These are phyloP conservation scores for Picochlorum sp. DNA, from an alignment of 139 green algal genomes.

Conservation along the genomic window DNA sequence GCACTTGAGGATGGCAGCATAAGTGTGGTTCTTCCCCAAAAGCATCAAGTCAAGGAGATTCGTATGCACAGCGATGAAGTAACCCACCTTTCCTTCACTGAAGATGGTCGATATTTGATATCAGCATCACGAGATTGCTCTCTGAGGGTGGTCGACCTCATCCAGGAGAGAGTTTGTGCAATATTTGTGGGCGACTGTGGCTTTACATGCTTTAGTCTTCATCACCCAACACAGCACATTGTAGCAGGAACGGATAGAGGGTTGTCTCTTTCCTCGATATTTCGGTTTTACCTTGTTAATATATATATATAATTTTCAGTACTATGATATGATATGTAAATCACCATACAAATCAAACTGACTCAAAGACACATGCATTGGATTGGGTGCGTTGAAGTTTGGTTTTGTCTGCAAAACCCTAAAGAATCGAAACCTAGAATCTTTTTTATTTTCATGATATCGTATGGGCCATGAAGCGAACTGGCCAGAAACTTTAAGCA, in stretches of 20 bases:
- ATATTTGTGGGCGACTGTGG: constrained; percentile 51
- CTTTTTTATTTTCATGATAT: constrained; percentile 37
- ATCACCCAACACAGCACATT: constrained; percentile 32
- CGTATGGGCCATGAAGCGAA: constrained; percentile 72
- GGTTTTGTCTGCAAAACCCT: constrained; percentile 52
- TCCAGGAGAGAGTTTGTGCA: constrained; percentile 20
- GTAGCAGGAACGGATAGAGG: constrained; percentile 47
- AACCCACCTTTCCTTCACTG: constrained; percentile 28
- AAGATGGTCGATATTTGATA: constrained; percentile 24
- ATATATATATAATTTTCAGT: neutral
- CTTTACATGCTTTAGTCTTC: constrained; percentile 36
- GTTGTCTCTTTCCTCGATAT: constrained; percentile 57
- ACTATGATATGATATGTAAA: constrained; percentile 20
- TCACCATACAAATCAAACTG: constrained; percentile 77
- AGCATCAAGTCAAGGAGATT: no score
- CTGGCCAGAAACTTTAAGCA: constrained; percentile 57
- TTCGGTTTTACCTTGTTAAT: neutral
- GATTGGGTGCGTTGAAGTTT: constrained; percentile 21
- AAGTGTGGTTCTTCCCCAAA: constrained; percentile 9
- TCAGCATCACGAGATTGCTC: constrained; percentile 43
- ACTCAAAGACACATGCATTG: constrained; percentile 50
- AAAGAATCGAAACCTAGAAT: constrained; percentile 53
- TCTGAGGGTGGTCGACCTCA: constrained; percentile 32
- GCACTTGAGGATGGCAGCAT: constrained; percentile 21
- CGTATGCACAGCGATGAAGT: constrained; percentile 11